These are phyloP conservation scores for Larix sibirica DNA, from an alignment of 83 land plant species.

Conservation along the genomic window DNA sequence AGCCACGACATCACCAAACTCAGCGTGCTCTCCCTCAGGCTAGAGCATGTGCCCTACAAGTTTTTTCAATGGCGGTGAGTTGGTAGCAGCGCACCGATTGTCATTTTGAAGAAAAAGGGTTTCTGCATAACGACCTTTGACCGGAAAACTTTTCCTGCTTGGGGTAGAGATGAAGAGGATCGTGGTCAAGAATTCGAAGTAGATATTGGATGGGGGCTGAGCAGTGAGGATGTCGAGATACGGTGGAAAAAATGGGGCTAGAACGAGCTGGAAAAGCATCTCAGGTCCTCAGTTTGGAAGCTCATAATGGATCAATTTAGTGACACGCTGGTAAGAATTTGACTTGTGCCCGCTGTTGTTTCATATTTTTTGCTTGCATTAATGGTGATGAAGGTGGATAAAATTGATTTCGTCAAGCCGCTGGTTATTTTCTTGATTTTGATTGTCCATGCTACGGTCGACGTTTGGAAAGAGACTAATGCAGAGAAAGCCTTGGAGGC, in stretches of 20 bases:
- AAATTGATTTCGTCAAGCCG: slow-evolving; percentile 74
- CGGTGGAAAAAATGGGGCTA: slow-evolving; percentile 51
- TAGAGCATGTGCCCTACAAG: too few species aligned
- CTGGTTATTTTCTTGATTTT: slow-evolving; percentile 76
- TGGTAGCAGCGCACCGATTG: too few species aligned
- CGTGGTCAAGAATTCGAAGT: slow-evolving; percentile 58
- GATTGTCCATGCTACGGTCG: slow-evolving; percentile 82
- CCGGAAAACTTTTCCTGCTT: slow-evolving; percentile 53
- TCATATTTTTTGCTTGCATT: slow-evolving; percentile 70
- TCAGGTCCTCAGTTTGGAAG: slow-evolving; percentile 62
- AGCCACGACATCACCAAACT: too few species aligned
- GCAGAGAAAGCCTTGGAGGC: slow-evolving; percentile 91
- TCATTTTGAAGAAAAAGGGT: too few species aligned
- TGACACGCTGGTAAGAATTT: slow-evolving; percentile 79
- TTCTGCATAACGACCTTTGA: not conserved
- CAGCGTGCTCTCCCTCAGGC: too few species aligned
- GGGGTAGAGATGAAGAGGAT: slow-evolving; percentile 64
- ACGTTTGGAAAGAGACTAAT: slow-evolving; percentile 92
- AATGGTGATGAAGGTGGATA: slow-evolving; percentile 44
- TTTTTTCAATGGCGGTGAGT: too few species aligned
- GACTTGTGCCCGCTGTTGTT: slow-evolving; percentile 70
- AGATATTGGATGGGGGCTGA: slow-evolving; percentile 52
- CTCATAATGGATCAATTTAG: slow-evolving; percentile 82
- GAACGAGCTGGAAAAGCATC: slow-evolving; percentile 76
- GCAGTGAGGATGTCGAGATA: slow-evolving; percentile 43